Conservation (phyloP, 805 yeast genomes). For the Komagataella pseudopastoris region DNA sequence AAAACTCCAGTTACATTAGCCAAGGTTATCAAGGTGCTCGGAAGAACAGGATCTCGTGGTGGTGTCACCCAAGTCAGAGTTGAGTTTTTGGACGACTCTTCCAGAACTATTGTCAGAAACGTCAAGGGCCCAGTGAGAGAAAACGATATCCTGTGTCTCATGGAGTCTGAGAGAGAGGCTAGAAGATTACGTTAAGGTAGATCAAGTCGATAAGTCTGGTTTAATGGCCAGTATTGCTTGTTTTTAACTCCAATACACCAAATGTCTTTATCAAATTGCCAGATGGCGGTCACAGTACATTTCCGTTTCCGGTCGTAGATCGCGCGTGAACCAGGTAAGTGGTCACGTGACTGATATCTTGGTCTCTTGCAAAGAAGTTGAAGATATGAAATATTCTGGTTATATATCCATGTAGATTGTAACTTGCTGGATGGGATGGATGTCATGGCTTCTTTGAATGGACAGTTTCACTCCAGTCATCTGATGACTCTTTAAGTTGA, state of each 20-base stretch:
- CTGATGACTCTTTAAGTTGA: too few species aligned
- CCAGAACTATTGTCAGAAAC: conserved; percentile 36
- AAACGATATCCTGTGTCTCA: conserved; percentile 22
- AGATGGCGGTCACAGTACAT: not conserved
- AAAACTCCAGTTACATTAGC: conserved; percentile 20
- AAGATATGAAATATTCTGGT: not conserved
- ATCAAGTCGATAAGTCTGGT: not conserved
- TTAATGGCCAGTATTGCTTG: not conserved
- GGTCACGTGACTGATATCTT: not conserved
- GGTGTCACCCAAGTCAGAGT: conserved; percentile 36
- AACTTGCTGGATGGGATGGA: too few species aligned
- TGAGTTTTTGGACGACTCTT: conserved; percentile 31
- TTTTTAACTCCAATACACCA: not conserved
- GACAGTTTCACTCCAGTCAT: too few species aligned
- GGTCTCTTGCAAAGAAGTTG: not conserved
- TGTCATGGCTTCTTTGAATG: too few species aligned
- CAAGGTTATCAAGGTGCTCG: conserved; percentile 20
- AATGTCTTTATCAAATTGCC: not conserved
- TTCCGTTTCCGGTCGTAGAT: not conserved
- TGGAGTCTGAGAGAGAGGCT: conserved; percentile 21
- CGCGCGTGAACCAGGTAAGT: not conserved
- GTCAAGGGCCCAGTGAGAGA: conserved; percentile 39
- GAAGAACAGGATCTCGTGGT: conserved; percentile 22
- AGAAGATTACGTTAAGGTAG: conserved; percentile 18
- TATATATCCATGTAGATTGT: too few species aligned